phyloP scores from a whole-genome alignment of 1,284 basidiomycete species.

The Malassezia arunalokei region DNA sequence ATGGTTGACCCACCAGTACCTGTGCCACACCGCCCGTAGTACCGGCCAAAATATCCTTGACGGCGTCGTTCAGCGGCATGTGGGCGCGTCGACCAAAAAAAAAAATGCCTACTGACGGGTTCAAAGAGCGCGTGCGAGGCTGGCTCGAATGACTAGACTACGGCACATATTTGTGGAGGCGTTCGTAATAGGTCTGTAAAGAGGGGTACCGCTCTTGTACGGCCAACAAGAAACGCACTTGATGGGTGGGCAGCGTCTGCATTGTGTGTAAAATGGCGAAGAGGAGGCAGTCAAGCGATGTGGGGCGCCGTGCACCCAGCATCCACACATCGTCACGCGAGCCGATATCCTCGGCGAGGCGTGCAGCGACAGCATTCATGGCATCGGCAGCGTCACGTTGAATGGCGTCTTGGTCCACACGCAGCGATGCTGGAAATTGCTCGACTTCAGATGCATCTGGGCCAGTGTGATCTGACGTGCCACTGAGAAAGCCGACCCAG shows the following conservation, averaged over 20 bases:
- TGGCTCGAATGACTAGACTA: neutral
- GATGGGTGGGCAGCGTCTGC: neutral
- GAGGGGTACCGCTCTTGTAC: neutral
- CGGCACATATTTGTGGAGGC: slow-evolving; percentile 9
- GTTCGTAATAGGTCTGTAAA: slow-evolving; percentile 2
- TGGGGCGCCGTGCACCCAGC: slow-evolving; percentile 6
- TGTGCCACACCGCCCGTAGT: slow-evolving; percentile 78
- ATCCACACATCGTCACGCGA: slow-evolving; percentile 1
- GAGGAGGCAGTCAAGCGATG: slow-evolving; percentile 8
- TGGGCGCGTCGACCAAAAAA: neutral
- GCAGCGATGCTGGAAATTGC: neutral
- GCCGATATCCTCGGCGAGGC: slow-evolving; percentile 1
- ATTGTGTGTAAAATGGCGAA: slow-evolving; percentile 10
- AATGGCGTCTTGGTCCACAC: slow-evolving; percentile 6
- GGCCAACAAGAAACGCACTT: neutral
- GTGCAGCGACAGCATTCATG: slow-evolving; percentile 4
- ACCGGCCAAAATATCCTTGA: slow-evolving; percentile 29
- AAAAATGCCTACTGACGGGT: too few relatives aligned
- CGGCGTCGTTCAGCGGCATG: slow-evolving; percentile 20
- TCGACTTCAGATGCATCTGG: neutral
- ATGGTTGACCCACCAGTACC: slow-evolving; percentile 83
- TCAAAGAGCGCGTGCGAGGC: too few relatives aligned
- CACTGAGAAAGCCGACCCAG: slow-evolving; percentile 9
- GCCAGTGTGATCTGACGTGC: slow-evolving; percentile 2
- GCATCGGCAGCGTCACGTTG: slow-evolving; percentile 1